Conservation (phyloP, 176 grass and related monocot genomes). For the Carex parvula region DNA sequence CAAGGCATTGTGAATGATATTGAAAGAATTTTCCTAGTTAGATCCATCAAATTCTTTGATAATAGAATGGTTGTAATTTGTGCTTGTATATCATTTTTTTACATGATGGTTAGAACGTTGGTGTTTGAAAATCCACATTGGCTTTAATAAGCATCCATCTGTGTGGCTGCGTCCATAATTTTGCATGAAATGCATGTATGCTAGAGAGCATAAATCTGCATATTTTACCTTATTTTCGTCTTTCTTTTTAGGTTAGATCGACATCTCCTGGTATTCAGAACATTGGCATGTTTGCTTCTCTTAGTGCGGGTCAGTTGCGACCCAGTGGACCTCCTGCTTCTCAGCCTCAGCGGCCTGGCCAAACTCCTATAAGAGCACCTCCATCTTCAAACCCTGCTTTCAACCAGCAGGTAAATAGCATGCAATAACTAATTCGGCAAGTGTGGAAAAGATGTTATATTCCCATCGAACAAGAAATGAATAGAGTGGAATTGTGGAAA, state of each 20-base stretch:
- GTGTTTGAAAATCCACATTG: not conserved
- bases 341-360: constrained; percentile 53
- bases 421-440: not conserved
- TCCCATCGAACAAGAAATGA: too few species aligned
- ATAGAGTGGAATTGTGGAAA: too few species aligned
- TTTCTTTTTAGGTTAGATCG: constrained; percentile 60
- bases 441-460: too few species aligned
- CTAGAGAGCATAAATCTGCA: not conserved
- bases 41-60: not conserved
- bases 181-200: not conserved
- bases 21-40: not conserved
- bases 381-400: constrained; percentile 58
- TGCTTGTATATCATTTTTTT: not conserved
- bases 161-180: not conserved
- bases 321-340: constrained; percentile 39
- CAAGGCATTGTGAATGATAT: not conserved
- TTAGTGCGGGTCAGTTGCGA: constrained; percentile 58
- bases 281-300: constrained; percentile 68
- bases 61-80: not conserved
- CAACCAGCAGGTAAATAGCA: constrained; percentile 55
- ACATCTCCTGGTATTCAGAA: constrained; percentile 76
- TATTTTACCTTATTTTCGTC: not conserved
- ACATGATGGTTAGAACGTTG: not conserved
- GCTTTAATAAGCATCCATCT: not conserved
- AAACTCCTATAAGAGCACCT: constrained; percentile 43